Conservation (phyloP, 768 basidiomycete species). For the Rhodotorula graminis region DNA sequence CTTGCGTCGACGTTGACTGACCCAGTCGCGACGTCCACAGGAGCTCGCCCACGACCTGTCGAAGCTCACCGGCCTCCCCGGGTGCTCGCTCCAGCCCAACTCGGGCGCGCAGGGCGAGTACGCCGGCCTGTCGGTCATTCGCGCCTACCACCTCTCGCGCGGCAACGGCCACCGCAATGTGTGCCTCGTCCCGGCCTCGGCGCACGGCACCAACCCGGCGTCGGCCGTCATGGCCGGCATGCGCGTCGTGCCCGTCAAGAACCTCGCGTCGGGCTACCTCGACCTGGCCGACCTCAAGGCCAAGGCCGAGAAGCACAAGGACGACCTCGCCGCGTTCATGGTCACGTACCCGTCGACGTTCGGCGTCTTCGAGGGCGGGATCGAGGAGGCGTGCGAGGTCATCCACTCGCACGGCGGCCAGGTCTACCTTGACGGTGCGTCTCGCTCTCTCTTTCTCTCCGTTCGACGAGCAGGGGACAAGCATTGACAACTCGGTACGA, state of each 20-base stretch:
- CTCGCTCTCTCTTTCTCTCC: not conserved
- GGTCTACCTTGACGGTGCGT: conserved; percentile 79
- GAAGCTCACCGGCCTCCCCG: conserved; percentile 91
- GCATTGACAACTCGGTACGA: not conserved
- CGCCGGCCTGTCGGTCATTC: conserved; percentile 87
- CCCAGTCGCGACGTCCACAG: too few species aligned
- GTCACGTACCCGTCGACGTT: conserved; percentile 70
- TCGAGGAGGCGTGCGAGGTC: conserved; percentile 73
- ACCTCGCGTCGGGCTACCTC: conserved; percentile 75
- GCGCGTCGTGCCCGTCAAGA: conserved; percentile 94
- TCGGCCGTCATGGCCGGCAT: conserved; percentile 95
- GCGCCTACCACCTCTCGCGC: conserved; percentile 85
- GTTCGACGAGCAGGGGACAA: not conserved
- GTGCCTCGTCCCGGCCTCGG: conserved; percentile 69
- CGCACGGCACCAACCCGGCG: conserved; percentile 97
- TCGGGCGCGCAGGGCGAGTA: conserved; percentile 98
- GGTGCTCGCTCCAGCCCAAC: conserved; percentile 96
- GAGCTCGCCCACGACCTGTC: conserved; percentile 88
- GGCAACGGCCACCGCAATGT: conserved; percentile 80
- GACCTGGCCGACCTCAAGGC: conserved; percentile 76
- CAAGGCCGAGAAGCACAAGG: conserved; percentile 86
- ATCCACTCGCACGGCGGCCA: conserved; percentile 90
- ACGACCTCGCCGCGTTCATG: conserved; percentile 93
- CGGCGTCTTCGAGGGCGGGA: conserved; percentile 92
- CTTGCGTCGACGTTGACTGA: not conserved